A percentile compares a stretch with the other conserved stretches of the same genome.
Evolutionary conservation across 2,329 filamentous ascomycete species (phyloP).

Genomic region (Coleophoma crateriformis): DNA sequence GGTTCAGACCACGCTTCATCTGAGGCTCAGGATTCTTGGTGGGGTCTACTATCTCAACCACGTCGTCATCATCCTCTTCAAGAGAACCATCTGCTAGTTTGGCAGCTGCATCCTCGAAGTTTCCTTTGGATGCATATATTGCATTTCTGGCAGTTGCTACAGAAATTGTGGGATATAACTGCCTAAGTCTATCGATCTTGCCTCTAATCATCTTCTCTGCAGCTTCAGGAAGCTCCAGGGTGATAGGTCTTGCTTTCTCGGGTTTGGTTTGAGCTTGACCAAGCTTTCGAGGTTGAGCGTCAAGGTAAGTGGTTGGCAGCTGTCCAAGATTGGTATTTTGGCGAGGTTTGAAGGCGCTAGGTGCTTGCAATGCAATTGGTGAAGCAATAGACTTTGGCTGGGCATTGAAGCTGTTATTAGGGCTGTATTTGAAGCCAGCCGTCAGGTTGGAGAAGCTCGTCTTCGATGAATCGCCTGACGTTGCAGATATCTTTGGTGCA

Average conservation of each 20-base stretch:
- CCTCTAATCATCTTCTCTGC: conserved; percentile 39
- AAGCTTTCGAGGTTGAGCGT: not conserved
- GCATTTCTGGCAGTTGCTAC: conserved; percentile 42
- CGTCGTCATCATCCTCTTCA: conserved; percentile 27
- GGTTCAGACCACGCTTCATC: conserved; percentile 50
- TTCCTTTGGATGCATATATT: conserved; percentile 41
- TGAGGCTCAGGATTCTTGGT: conserved; percentile 33
- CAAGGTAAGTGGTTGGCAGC: no score
- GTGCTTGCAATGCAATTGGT: not conserved
- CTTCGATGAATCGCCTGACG: not conserved
- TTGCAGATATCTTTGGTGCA: conserved; percentile 25
- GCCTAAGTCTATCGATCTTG: conserved; percentile 46
- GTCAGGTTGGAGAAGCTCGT: conserved; percentile 31
- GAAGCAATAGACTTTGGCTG: not conserved
- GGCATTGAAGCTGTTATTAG: conserved; percentile 4
- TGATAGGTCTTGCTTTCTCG: conserved; percentile 40
- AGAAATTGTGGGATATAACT: conserved; percentile 39
- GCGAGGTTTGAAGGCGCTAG: not conserved
- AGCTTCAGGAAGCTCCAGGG: conserved; percentile 43
- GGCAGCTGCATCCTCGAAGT: conserved; percentile 48
- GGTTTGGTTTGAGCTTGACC: conserved; percentile 26
- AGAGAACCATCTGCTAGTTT: conserved; percentile 38
- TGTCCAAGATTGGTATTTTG: not conserved
- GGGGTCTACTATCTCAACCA: conserved; percentile 13
- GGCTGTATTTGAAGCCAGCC: conserved; percentile 27